These are phyloP conservation scores for Emmonsia crescens DNA, from an alignment of 2,329 filamentous ascomycete genomes.

Conservation along the genomic window DNA sequence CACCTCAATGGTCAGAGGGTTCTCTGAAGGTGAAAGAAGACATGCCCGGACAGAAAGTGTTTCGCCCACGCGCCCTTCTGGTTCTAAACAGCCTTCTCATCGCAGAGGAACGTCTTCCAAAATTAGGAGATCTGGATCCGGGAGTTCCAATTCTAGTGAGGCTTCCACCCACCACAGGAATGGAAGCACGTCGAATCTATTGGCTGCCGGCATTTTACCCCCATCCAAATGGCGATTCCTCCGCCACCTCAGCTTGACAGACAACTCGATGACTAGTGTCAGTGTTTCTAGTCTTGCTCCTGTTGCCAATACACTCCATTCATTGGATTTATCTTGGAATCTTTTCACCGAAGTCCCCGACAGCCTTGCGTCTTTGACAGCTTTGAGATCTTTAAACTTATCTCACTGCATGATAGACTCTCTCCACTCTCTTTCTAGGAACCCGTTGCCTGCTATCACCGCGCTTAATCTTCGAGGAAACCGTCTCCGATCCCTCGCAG, in stretches of 20 bases:
- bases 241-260: slow-evolving; percentile 79
- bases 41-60: slow-evolving; percentile 54
- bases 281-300: slow-evolving; percentile 65
- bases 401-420: slow-evolving; percentile 98
- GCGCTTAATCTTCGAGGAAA: slow-evolving; percentile 87
- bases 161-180: slow-evolving; percentile 41
- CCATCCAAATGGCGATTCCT: slow-evolving; percentile 90
- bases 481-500: slow-evolving; percentile 73
- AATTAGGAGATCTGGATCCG: slow-evolving; percentile 76
- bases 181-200: slow-evolving; percentile 67
- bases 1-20: slow-evolving; percentile 42
- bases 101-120: slow-evolving; percentile 58
- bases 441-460: slow-evolving; percentile 83
- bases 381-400: slow-evolving; percentile 83
- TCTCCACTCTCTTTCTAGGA: slow-evolving; percentile 73
- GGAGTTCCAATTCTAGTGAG: slow-evolving; percentile 76
- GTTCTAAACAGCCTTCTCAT: slow-evolving; percentile 62
- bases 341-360: slow-evolving; percentile 92
- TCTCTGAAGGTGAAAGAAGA: slow-evolving; percentile 41
- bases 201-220: slow-evolving; percentile 61
- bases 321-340: slow-evolving; percentile 84
- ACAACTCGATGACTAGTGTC: slow-evolving; percentile 80
- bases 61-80: slow-evolving; percentile 67
- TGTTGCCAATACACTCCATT: slow-evolving; percentile 77
- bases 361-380: slow-evolving; percentile 71